Percentiles rank a stretch among this genome's conserved stretches.
These are phyloP conservation scores for Aspergillus sp. DNA, from an alignment of 2,329 filamentous ascomycete genomes.

Conservation along the genomic window DNA sequence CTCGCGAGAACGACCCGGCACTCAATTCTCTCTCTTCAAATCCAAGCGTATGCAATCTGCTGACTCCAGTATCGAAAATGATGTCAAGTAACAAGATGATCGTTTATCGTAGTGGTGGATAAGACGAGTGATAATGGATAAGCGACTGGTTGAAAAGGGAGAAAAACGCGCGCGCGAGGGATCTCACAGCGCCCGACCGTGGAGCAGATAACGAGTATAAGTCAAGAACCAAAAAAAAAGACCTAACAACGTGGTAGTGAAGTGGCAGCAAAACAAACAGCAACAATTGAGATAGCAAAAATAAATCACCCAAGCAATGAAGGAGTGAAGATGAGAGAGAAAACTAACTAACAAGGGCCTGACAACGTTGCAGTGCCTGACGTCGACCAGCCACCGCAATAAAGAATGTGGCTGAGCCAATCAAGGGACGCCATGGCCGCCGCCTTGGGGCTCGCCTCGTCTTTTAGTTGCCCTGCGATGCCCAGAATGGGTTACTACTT, in stretches of 20 bases:
- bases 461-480: neutral
- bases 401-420: slow-evolving; percentile 5
- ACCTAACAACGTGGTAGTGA: neutral
- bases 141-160: neutral
- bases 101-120: neutral
- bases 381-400: slow-evolving; percentile 9
- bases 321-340: neutral
- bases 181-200: neutral
- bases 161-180: neutral
- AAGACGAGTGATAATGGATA: neutral
- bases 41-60: neutral
- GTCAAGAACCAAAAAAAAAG: neutral
- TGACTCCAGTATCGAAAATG: neutral
- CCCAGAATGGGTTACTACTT: neutral
- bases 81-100: neutral
- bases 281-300: neutral
- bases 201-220: neutral
- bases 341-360: neutral
- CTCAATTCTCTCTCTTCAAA: neutral
- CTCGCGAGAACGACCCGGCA: neutral
- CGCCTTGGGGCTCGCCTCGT: neutral
- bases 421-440: neutral
- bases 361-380: neutral
- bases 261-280: neutral
- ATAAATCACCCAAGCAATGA: neutral